phyloP scores from a whole-genome alignment of 306 rosid species.

The Sphenostylis stenocarpa region DNA sequence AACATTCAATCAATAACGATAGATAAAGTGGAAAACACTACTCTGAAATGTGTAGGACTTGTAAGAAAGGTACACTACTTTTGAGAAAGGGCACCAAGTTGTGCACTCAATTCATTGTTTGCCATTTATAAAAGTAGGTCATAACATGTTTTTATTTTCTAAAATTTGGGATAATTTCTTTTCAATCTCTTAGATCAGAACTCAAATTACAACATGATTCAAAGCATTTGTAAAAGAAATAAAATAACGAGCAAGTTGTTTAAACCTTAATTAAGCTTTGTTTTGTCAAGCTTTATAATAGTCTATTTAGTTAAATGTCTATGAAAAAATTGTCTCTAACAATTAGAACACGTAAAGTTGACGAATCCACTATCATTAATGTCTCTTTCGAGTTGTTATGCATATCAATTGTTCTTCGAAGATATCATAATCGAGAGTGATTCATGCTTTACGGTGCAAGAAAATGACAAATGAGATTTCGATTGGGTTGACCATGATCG shows the following conservation, averaged over 20 bases:
- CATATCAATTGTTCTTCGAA: not conserved
- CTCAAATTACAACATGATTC: no score
- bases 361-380: not conserved
- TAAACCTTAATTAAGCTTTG: no score
- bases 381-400: not conserved
- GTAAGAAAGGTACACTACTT: no score
- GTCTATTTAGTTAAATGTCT: no score
- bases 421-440: not conserved
- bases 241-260: no score
- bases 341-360: not conserved
- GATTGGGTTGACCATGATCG: not conserved
- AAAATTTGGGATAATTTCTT: no score
- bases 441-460: not conserved
- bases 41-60: not conserved
- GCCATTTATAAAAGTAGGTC: no score
- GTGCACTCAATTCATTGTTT: not conserved
- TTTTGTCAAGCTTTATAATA: no score
- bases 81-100: not conserved
- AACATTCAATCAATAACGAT: not conserved
- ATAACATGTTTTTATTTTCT: no score
- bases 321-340: no score
- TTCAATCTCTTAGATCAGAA: no score
- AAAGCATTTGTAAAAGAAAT: no score
- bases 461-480: not conserved
- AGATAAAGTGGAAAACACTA: not conserved